Conservation (phyloP, 345 rosid genomes). For the Garcia nutans region DNA sequence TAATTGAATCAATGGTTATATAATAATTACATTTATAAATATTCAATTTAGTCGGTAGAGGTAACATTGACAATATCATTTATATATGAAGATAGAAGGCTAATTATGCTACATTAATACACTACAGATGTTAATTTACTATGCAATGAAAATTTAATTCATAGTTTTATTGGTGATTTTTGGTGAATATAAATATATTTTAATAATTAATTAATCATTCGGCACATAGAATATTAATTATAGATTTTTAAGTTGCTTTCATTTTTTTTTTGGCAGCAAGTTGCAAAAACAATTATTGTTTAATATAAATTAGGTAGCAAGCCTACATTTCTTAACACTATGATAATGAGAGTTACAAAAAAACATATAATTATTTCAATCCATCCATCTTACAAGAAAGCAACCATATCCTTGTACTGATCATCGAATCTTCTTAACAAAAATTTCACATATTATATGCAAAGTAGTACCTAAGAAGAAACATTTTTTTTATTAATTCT, state of each 20-base stretch:
- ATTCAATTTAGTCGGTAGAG: background rate
- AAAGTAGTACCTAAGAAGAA: background rate
- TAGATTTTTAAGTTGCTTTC: too few species aligned
- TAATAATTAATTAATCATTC: too few species aligned
- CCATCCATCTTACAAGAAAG: background rate
- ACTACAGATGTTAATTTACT: background rate
- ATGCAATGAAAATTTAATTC: too few species aligned
- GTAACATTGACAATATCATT: background rate
- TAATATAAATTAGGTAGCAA: background rate
- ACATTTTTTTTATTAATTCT: background rate
- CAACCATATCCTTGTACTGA: background rate
- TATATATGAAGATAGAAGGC: background rate
- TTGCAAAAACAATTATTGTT: background rate
- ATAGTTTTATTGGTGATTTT: too few species aligned
- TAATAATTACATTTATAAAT: background rate
- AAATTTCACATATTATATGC: too few species aligned
- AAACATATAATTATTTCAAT: too few species aligned
- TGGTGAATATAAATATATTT: too few species aligned
- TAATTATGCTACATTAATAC: background rate
- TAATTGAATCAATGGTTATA: too few species aligned
- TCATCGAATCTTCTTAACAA: too few species aligned
- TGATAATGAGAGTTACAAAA: background rate
- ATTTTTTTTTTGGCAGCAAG: background rate
- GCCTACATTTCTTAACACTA: background rate
- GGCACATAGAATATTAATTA: too few species aligned